Conservation (phyloP, 768 basidiomycete genomes). For the Tricholoma matsutake region DNA sequence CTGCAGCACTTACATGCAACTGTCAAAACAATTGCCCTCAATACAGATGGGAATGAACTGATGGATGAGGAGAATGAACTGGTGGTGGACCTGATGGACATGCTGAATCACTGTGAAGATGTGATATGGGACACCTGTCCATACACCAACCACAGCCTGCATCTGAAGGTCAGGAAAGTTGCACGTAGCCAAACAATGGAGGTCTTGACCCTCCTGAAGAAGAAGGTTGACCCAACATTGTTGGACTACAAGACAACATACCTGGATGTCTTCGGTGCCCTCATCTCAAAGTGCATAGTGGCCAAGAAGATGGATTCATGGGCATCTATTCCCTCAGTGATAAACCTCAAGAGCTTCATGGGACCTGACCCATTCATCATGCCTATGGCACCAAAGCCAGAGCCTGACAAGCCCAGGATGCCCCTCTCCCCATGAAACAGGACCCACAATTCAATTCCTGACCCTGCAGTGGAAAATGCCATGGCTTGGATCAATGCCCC, state of each 20-base stretch:
- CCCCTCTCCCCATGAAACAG: not conserved
- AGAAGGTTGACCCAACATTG: not conserved
- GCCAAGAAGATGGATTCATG: not conserved
- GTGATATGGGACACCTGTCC: not conserved
- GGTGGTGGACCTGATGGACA: not conserved
- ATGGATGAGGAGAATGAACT: not conserved
- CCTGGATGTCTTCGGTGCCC: not conserved
- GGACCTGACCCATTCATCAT: too few species aligned
- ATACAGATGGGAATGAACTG: not conserved
- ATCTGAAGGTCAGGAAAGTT: not conserved
- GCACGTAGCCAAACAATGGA: not conserved
- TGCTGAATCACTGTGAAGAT: not conserved
- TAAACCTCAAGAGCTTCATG: too few species aligned
- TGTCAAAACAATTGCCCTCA: not conserved
- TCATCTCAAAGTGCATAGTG: not conserved
- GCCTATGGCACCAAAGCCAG: not conserved
- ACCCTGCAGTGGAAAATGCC: too few species aligned
- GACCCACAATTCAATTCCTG: too few species aligned
- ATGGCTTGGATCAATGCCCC: too few species aligned
- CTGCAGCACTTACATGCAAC: not conserved
- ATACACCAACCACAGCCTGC: too few species aligned
- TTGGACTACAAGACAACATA: not conserved
- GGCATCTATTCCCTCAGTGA: too few species aligned
- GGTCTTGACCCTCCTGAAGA: too few species aligned
- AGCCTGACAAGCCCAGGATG: not conserved